Conservation (phyloP, 306 rosid species). For the Canavalia gladiata region DNA sequence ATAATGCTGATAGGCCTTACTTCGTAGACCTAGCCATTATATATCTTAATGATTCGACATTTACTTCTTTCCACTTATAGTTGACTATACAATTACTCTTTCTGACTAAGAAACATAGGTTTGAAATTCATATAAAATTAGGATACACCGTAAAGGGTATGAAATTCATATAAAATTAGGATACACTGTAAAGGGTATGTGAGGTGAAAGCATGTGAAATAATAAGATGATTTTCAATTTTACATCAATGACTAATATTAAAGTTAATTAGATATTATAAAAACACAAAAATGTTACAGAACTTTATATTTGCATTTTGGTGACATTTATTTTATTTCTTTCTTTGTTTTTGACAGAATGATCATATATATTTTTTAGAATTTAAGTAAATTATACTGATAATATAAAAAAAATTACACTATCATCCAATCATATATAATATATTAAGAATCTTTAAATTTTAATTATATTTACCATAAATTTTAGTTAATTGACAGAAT, state of each 20-base stretch:
- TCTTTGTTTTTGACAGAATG: neutral
- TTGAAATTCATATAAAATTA: neutral
- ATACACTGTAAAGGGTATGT: neutral
- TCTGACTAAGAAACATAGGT: conserved; percentile 19
- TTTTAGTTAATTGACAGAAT: too few relatives aligned
- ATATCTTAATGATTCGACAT: neutral
- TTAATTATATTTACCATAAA: too few relatives aligned
- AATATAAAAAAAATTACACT: too few relatives aligned
- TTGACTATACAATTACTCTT: conserved; percentile 17
- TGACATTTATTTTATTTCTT: neutral
- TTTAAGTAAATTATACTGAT: too few relatives aligned
- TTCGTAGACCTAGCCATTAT: conserved; percentile 6
- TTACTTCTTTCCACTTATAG: conserved; percentile 12
- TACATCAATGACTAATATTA: neutral
- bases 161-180: neutral
- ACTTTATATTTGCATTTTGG: neutral
- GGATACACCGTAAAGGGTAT: neutral
- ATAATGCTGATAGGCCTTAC: neutral
- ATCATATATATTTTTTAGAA: neutral
- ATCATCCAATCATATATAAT: too few relatives aligned
- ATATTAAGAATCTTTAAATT: too few relatives aligned
- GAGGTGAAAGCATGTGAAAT: neutral
- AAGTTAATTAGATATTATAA: neutral
- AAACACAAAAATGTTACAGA: neutral
- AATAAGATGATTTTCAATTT: neutral